Evolutionary conservation across 805 yeast species (phyloP).

Genomic region (Tetrapisispora iriomotensis): DNA sequence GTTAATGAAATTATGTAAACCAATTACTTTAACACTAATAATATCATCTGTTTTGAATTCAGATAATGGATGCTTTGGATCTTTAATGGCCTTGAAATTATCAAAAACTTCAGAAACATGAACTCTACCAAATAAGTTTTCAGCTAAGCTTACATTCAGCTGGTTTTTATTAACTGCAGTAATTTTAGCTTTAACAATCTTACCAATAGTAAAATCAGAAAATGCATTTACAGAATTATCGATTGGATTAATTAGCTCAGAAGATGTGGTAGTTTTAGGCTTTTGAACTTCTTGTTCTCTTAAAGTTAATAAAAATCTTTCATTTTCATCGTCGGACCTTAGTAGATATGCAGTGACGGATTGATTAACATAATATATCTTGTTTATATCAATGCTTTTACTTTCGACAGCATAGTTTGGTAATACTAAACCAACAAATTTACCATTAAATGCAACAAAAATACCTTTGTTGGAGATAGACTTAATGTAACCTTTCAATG

Average conservation of each 20-base stretch:
- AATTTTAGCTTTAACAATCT: constrained; percentile 47
- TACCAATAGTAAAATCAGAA: constrained; percentile 52
- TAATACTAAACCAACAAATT: constrained; percentile 72
- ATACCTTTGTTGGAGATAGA: constrained; percentile 73
- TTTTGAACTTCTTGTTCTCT: constrained; percentile 28
- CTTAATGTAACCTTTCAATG: constrained; percentile 64
- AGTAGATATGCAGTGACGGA: constrained; percentile 61
- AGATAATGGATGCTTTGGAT: constrained; percentile 48
- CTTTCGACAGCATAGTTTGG: constrained; percentile 58
- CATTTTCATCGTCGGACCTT: constrained; percentile 56
- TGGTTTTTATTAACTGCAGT: constrained; percentile 62
- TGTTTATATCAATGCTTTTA: constrained; percentile 42
- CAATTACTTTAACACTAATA: constrained; percentile 58
- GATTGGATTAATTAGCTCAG: constrained; percentile 42
- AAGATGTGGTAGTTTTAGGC: constrained; percentile 6
- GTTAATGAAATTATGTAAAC: constrained; percentile 61
- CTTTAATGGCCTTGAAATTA: constrained; percentile 41
- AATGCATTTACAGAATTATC: constrained; percentile 41
- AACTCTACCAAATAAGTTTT: constrained; percentile 67
- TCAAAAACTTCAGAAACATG: constrained; percentile 66
- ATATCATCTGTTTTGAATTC: constrained; percentile 49
- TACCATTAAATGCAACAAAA: constrained; percentile 73
- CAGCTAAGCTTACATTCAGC: constrained; percentile 66
- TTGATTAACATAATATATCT: constrained; percentile 53
- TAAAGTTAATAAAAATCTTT: constrained; percentile 61